Evolutionary conservation across 805 yeast species (phyloP), one percentile per base, ranked within the genome.

Genomic region (Blastobotrys americana): DNA sequence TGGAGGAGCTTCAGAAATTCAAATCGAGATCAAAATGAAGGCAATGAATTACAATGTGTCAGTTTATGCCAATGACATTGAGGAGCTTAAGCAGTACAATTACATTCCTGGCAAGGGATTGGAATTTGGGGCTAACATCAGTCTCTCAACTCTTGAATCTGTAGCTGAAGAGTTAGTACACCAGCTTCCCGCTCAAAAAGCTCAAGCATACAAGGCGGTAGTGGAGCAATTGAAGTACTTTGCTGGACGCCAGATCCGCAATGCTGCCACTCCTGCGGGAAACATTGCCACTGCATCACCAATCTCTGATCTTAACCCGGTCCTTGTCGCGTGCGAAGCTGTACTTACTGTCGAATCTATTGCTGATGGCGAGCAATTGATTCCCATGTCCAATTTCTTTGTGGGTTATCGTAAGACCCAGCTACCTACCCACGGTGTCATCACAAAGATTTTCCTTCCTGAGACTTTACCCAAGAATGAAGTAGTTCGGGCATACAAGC

Each of bases 191-290:
- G 39, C 43, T 10, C 57, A 57, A 8, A 52, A 50, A 45, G 60
- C 67, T 4, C 71, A 69, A 50, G 66, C 65, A 13, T 71, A 48
- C 48, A 41, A 49, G 13, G 69, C 69, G 10, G 67, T 71, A 28
- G 57, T 64, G 13, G 55, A 61, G 17, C 76, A 71, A 51, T 57
- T 71, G 45, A 70, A 71, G 53, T 63, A 66, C 46, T 71, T 71
- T 54, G 76, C 76, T 0, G 74, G 76, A 1, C 60, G 74, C 28
- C 76, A 72, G 47, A 70, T 71, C 43, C 63, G 76, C 44, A 71
- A 71, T 46, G 74, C 70, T 5, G 76, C 74, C 13, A 71, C 74
- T 8, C 70, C 74, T 1, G 74, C 75, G 0, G 76, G 76, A 33
- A 69, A 69, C 36, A 70, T 71, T 37, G 73, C 71, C 16, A 71